Base-by-base conservation (phyloP, 2,329 filamentous ascomycete genomes). In the Botrytis medusae region DNA sequence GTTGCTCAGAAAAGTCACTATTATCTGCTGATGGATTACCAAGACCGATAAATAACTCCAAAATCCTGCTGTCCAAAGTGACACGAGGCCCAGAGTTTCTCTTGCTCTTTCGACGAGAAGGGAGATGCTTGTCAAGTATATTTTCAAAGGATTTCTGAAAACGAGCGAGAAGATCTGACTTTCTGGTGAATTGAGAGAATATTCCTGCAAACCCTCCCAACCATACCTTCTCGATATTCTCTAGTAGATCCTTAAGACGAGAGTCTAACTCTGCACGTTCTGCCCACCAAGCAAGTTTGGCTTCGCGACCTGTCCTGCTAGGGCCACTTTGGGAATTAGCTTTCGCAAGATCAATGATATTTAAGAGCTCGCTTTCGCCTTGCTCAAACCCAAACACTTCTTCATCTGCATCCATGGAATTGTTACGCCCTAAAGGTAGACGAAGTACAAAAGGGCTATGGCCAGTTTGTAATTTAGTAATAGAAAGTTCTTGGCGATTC, bases 131-230 rank as follows among this genome's bases (percentile, higher is more conserved):
- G 79, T 95, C 91, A 18, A 99, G 86, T 5, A 96, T 92, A 73
- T 88, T 88, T 72, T 95, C 88, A 76, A 99, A 94, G 7, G 88
- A 89, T 79, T 88, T 90, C 48, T 94, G 90, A 80, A 99, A 98
- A 44, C 89, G 89, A 8, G 89, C 87, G 46, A 98, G 84, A 18
- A 93, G 84, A 40, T 90, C 87, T 1, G 88, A 84, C 32, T 91
- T 86, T 54, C 87, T 86, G 67, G 85, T 82, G 71, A 92, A 88
- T 71, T 93, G 92, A 1, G 94, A 95, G 80, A 99, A 95, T n/a
- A 99, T 91, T 25, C 95, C 95, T 73, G 91, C 92, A 86, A 99
- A 99, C 0, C 96, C 96, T 67, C 95, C 95, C 8, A 99, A 88
- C 96, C 96, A 99, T 34, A 96, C 91, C 75, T 93, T 92, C 82